phyloP scores from a whole-genome alignment of 1,284 basidiomycete species.

The Ceratobasidium sp. region DNA sequence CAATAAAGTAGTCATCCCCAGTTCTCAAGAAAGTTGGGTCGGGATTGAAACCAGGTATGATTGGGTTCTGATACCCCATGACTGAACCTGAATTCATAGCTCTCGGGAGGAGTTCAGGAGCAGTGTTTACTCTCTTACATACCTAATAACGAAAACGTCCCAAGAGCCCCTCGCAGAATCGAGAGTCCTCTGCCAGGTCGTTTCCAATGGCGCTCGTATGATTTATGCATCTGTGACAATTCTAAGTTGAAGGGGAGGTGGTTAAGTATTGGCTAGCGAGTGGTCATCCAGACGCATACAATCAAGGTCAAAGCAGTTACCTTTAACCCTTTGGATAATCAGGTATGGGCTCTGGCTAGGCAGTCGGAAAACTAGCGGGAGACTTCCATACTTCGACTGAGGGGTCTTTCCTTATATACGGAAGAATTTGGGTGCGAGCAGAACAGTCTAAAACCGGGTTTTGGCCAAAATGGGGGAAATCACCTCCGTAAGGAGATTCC shows the following conservation, averaged over 20 bases:
- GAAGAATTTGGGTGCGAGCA: neutral
- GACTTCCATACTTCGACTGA: neutral
- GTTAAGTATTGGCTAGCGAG: too few relatives aligned
- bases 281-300: neutral
- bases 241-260: neutral
- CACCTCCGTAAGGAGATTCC: neutral
- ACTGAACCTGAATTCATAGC: neutral
- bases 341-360: neutral
- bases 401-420: neutral
- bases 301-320: neutral
- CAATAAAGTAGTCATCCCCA: constrained; percentile 49
- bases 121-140: neutral
- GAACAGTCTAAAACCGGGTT: neutral
- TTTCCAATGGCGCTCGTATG: neutral
- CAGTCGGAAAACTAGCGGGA: neutral
- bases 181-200: neutral
- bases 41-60: constrained; percentile 47
- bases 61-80: constrained; percentile 41
- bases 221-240: neutral
- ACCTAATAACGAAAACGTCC: constrained; percentile 14
- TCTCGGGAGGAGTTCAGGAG: neutral
- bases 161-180: neutral
- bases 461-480: neutral
- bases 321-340: neutral
- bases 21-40: constrained; percentile 47